A percentile compares a stretch with the other conserved stretches of the same genome.
Conservation (phyloP, 2,329 filamentous ascomycete genomes). For the Pestalotiopsis fici region DNA sequence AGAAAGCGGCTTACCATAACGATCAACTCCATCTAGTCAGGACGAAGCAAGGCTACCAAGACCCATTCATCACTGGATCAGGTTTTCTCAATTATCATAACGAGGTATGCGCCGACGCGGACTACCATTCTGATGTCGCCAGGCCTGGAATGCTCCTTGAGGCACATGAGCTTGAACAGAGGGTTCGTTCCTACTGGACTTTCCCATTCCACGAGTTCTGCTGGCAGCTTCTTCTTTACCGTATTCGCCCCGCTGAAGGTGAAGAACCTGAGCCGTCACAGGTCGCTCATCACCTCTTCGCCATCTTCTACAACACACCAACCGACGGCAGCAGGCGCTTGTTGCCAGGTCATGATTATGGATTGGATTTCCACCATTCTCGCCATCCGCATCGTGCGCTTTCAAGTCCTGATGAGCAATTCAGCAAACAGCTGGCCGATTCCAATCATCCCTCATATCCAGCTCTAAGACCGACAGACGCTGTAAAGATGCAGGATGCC, state of each 20-base stretch:
- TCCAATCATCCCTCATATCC: background rate
- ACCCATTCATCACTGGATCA: constrained; percentile 18
- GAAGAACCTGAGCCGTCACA: background rate
- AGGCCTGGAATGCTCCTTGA: constrained; percentile 7
- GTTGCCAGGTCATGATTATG: constrained; percentile 17
- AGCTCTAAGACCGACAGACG: background rate
- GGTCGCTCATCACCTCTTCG: constrained; percentile 18
- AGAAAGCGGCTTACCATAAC: background rate
- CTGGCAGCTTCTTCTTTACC: constrained; percentile 18
- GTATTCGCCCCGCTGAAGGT: constrained; percentile 9
- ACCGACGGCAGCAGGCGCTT: constrained; percentile 2
- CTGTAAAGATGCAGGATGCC: constrained; percentile 6
- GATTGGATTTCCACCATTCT: constrained; percentile 13
- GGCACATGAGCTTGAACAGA: constrained; percentile 4
- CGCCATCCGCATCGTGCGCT: background rate
- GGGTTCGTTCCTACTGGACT: constrained; percentile 14
- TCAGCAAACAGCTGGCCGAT: background rate
- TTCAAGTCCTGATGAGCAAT: constrained; percentile 6
- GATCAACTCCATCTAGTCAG: constrained; percentile 4
- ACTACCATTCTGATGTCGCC: constrained; percentile 3
- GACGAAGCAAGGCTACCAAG: constrained; percentile 1
- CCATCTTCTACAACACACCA: constrained; percentile 19
- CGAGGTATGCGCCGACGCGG: constrained; percentile 12
- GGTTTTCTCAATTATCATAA: constrained; percentile 16
- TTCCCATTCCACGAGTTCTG: constrained; percentile 21